phyloP scores from a whole-genome alignment of 106 monocot species.

The Acorus gramineus region DNA sequence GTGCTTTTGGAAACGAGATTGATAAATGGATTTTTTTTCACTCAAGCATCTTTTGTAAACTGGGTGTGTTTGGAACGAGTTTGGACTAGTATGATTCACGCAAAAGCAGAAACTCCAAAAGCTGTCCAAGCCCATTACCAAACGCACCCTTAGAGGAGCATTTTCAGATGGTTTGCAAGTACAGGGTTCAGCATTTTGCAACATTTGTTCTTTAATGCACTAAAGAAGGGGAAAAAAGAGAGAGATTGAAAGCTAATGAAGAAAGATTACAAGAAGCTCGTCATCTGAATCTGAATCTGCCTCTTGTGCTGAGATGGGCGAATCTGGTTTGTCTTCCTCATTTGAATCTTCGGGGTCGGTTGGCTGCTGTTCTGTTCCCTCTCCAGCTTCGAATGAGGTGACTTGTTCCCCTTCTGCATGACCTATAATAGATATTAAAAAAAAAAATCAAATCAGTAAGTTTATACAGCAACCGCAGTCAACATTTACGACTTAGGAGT shows the following conservation, averaged over 20 bases:
- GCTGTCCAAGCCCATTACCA: not conserved
- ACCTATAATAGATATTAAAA: constrained; percentile 3
- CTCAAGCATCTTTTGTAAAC: too few species aligned
- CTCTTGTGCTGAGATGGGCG: not conserved
- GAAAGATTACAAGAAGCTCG: constrained; percentile 56
- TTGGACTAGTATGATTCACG: too few species aligned
- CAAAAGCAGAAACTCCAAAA: not conserved
- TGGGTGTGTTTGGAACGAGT: too few species aligned
- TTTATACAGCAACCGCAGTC: too few species aligned
- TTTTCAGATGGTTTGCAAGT: too few species aligned
- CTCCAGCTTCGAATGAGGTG: not conserved
- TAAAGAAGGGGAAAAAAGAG: not conserved
- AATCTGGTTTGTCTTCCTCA: constrained; percentile 5
- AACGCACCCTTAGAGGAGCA: too few species aligned
- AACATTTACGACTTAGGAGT: too few species aligned
- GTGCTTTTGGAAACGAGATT: too few species aligned
- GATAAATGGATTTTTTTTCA: too few species aligned
- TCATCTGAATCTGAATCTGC: constrained; percentile 48
- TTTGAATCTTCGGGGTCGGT: not conserved
- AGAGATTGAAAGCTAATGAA: not conserved
- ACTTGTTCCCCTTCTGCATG: constrained; percentile 6
- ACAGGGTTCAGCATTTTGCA: too few species aligned
- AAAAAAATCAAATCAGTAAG: not conserved
- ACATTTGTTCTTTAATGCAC: not conserved
- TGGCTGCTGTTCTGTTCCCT: not conserved